Base-by-base conservation (phyloP, 805 yeast species). In the Starmerella tilneyi region DNA sequence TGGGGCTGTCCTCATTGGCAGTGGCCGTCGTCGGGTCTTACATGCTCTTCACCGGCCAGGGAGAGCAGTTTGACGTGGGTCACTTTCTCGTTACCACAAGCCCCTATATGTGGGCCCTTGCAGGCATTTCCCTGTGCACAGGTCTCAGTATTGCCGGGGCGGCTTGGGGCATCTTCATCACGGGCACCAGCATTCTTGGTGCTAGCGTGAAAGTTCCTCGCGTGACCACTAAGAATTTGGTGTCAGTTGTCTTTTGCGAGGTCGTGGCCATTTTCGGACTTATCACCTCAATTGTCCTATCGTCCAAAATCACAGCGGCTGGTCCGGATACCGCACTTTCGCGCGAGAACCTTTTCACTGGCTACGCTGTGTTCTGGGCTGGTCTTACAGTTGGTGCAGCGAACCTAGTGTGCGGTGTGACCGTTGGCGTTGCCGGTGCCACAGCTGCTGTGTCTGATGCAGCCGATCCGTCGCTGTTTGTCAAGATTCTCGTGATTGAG, bases 371-470 rank as follows among this genome's bases (percentile, higher is more conserved):
- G 51, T 92, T 92, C 65, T 92, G 98, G 98, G 98, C 96, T 21
- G 98, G 98, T 23, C 61, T 88, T 42, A 92, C 98, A 5, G 98
- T 92, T 41, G 98, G 98, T 31, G 63, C 84, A 26, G 79, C 94
- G 58, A 92, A 92, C 66, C 74, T 92, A 63, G 81, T 92, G 48
- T 92, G 98, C 73, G 98, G 98, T 69, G 71, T 92, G 45, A 89
- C 96, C 3, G 98, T 92, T 40, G 98, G 98, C 52, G 74, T 92
- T 50, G 92, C 98, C 13, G 98, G 98, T 40, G 80, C 97, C 21
- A 92, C 96, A n/a, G 98, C 97, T 28, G 98, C 98, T 32, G 76
- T 92, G 50, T 78, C 94, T 35, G 98, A 92, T 67, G 98, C 98
- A 24, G 96, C 98, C 9, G 96, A 92, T 68, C 78, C 96, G 20